Evolutionary conservation across 441 rosid genomes (phyloP), one percentile per base, ranked within the genome.

Genomic region (Erysimum pusillum): DNA sequence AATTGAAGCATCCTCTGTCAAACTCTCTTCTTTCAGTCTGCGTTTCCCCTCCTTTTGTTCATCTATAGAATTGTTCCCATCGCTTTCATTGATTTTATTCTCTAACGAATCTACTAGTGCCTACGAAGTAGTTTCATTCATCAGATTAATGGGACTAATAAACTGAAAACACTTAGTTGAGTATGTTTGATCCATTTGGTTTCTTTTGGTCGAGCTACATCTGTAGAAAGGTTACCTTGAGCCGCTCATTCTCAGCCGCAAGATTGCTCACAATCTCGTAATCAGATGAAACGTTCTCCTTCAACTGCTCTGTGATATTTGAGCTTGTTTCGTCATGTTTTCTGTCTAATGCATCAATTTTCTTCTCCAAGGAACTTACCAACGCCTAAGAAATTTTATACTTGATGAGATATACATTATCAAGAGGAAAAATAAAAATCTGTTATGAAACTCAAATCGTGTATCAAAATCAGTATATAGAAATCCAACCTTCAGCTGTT

Each of bases 221-320:
- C 42, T 48, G 73, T 48, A 58, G 36, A 66, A 59, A 51, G 22
- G 73, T 76, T 73, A 90, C 99, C 97, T 88, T 89, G 67, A 96
- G 93, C 66, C 82, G 79, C 84, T 96, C 93, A 83, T 89, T 96
- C 83, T 93, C 98, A 63, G 89, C 85, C 35, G 88, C 67, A 71
- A 92, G 91, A 77, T 87, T 88, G 68, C 86, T 79, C 80, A 85
- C 76, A 73, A 83, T n/a, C 63, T 84, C 93, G 28, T 83, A 78
- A 69, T 79, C 82, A 61, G 74, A 63, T 54, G 82, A 68, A 63
- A 74, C 75, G 28, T 74, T 67, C 75, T 73, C 81, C 71, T 73
- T 78, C 54, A 78, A 62, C 75, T 62, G 60, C 66, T 79, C 82
- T 38, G 82, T 68, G 63, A 68, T 79, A 68, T 48, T 74, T 68